These are phyloP conservation scores for Linaria vulgaris DNA, from an alignment of 257 asterid species.

Conservation along the genomic window DNA sequence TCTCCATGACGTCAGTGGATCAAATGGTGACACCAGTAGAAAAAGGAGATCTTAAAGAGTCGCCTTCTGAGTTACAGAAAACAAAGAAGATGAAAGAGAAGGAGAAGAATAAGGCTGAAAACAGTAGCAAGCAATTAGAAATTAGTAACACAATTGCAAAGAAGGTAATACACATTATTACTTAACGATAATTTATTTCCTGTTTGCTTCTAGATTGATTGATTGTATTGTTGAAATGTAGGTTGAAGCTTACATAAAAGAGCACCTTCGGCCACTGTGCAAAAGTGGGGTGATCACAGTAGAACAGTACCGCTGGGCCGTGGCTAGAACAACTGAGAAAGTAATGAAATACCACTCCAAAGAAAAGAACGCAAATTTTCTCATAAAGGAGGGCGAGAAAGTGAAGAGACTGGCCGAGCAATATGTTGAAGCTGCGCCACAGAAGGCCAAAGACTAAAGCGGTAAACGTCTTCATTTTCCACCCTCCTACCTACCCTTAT, in stretches of 20 bases:
- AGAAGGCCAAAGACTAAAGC: slow-evolving; percentile 35
- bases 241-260: slow-evolving; percentile 96
- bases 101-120: slow-evolving; percentile 41
- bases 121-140: slow-evolving; percentile 45
- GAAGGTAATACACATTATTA: slow-evolving; percentile 30
- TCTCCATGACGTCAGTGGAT: slow-evolving; percentile 32
- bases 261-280: slow-evolving; percentile 93
- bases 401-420: slow-evolving; percentile 94
- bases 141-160: slow-evolving; percentile 35
- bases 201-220: slow-evolving; percentile 1
- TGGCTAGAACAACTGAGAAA: slow-evolving; percentile 89
- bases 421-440: slow-evolving; percentile 80
- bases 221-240: slow-evolving; percentile 24
- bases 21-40: slow-evolving; percentile 27
- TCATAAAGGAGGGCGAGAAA: slow-evolving; percentile 93
- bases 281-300: slow-evolving; percentile 93
- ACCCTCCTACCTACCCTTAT: background rate
- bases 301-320: slow-evolving; percentile 92
- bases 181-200: background rate
- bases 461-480: background rate
- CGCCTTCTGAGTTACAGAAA: slow-evolving; percentile 33
- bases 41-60: slow-evolving; percentile 32
- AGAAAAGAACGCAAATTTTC: slow-evolving; percentile 85
- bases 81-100: slow-evolving; percentile 29
- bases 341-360: slow-evolving; percentile 89